phyloP scores from a whole-genome alignment of 208 protist genomes.

The Acanthamoeba castellanii region DNA sequence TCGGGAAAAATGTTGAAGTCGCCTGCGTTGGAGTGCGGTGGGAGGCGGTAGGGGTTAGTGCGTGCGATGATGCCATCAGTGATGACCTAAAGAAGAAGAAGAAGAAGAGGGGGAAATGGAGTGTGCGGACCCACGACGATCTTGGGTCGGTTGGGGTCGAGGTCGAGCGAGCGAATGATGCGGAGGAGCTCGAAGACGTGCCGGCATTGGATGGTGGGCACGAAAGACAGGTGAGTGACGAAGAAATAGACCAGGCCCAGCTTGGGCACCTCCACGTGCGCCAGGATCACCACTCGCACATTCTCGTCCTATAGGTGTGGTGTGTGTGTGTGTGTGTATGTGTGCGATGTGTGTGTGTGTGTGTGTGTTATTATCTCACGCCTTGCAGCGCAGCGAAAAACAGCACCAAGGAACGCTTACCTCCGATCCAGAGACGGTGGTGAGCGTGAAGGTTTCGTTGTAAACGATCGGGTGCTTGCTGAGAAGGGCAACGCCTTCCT shows the following conservation, averaged over 20 bases:
- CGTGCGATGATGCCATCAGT: too few relatives aligned
- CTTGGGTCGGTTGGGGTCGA: not conserved
- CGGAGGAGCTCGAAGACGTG: constrained; percentile 20
- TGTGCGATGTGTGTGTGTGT: not conserved
- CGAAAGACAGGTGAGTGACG: constrained; percentile 13
- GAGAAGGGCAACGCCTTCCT: constrained; percentile 8
- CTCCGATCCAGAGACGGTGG: not conserved
- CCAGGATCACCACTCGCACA: not conserved
- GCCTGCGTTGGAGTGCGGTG: not conserved
- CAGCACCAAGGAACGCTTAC: not conserved
- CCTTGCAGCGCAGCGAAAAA: too few relatives aligned
- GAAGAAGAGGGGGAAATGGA: not conserved
- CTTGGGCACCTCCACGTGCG: not conserved
- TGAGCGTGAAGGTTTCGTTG: not conserved
- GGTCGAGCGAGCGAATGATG: not conserved
- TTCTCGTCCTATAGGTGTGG: not conserved
- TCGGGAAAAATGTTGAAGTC: constrained; percentile 26
- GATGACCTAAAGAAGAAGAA: too few relatives aligned
- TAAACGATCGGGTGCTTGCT: constrained; percentile 17
- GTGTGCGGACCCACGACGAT: not conserved
- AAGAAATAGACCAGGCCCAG: constrained; percentile 31
- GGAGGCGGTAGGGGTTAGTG: not conserved
- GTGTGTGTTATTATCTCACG: not conserved
- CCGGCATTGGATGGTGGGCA: not conserved
- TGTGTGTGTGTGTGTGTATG: not conserved